Percentiles rank a stretch among this genome's conserved stretches.
phyloP scores from a whole-genome alignment of 2,329 filamentous ascomycete species.

The Fusarium falciforme region DNA sequence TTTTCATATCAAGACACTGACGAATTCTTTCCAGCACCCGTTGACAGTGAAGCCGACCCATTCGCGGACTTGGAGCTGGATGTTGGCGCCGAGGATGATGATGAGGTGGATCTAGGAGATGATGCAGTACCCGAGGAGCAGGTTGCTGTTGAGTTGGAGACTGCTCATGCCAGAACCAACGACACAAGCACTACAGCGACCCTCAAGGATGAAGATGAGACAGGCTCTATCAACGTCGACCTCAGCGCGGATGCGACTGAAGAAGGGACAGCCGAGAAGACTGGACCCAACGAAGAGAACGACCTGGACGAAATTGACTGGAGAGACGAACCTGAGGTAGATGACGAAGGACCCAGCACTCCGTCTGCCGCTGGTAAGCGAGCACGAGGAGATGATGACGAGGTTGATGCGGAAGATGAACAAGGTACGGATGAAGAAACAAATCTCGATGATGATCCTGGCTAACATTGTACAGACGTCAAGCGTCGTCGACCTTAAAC shows the following conservation, averaged over 20 bases:
- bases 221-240: constrained; percentile 38
- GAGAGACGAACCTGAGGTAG: constrained; percentile 44
- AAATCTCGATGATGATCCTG: not conserved
- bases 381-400: constrained; percentile 44
- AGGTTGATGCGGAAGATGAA: constrained; percentile 48
- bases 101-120: constrained; percentile 29
- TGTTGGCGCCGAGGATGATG: constrained; percentile 29
- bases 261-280: constrained; percentile 36
- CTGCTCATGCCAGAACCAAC: constrained; percentile 25
- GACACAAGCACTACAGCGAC: constrained; percentile 49
- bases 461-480: constrained; percentile 55
- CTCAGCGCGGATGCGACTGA: constrained; percentile 33
- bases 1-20: constrained; percentile 43
- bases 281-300: constrained; percentile 30
- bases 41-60: constrained; percentile 41
- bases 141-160: constrained; percentile 19
- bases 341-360: constrained; percentile 31
- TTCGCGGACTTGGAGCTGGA: constrained; percentile 43
- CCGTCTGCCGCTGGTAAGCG: constrained; percentile 43
- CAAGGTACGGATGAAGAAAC: constrained; percentile 41
- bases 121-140: constrained; percentile 29
- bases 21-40: constrained; percentile 35
- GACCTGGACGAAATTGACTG: constrained; percentile 46
- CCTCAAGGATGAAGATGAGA: constrained; percentile 48
- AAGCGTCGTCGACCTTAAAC: constrained; percentile 62